Conservation (phyloP, 2,329 filamentous ascomycete genomes). For the Colletotrichum plurivorum region DNA sequence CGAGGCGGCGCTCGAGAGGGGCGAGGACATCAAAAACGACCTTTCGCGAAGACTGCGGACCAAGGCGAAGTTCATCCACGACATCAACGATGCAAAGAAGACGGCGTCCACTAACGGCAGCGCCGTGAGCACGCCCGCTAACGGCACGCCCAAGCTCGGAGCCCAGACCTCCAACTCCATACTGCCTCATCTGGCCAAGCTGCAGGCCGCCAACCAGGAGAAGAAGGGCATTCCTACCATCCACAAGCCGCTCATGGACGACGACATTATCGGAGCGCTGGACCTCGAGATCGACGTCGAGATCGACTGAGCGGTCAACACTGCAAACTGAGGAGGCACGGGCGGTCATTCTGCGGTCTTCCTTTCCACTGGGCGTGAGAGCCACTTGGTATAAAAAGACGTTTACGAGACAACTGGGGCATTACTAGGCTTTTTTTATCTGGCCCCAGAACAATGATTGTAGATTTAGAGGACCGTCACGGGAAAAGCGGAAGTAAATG, state of each 20-base stretch:
- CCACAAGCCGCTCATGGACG: conserved; percentile 86
- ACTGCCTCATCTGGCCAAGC: conserved; percentile 68
- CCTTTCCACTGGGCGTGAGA: background rate
- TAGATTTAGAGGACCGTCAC: conserved; percentile 16
- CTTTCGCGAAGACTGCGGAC: conserved; percentile 75
- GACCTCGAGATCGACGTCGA: conserved; percentile 95
- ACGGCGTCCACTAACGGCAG: conserved; percentile 57
- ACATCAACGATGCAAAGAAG: conserved; percentile 62
- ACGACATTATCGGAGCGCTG: conserved; percentile 91
- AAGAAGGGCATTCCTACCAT: conserved; percentile 76
- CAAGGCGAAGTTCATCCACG: conserved; percentile 77
- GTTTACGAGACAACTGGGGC: background rate
- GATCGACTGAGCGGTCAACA: conserved; percentile 65
- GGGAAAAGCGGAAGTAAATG: conserved; percentile 26
- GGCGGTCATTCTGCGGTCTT: background rate
- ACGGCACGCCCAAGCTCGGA: conserved; percentile 64
- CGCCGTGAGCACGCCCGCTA: conserved; percentile 65
- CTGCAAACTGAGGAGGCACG: too few relatives aligned
- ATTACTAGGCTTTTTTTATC: conserved; percentile 1
- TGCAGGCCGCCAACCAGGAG: conserved; percentile 67
- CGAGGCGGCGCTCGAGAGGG: conserved; percentile 73
- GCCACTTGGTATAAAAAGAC: conserved; percentile 5
- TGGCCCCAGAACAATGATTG: conserved; percentile 11
- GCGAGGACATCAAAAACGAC: conserved; percentile 73
- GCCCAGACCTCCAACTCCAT: conserved; percentile 57